Conservation (phyloP, 2,329 filamentous ascomycete genomes). For the Exophiala bonariae region DNA sequence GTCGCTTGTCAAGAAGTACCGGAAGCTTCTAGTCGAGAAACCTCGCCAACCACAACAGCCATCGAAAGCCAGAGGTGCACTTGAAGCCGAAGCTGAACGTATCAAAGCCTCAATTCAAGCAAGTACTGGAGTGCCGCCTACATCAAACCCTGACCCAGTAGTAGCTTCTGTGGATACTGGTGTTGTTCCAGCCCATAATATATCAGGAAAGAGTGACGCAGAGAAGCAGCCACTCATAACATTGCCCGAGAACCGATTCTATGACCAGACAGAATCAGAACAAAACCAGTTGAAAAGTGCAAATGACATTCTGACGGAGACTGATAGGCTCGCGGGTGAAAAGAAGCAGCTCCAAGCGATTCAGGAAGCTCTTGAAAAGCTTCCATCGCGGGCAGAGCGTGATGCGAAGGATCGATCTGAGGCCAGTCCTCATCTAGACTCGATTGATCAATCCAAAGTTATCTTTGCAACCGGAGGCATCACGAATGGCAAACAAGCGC, state of each 20-base stretch:
- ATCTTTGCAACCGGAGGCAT: slow-evolving; percentile 95
- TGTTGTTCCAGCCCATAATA: slow-evolving; percentile 8
- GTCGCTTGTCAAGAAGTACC: slow-evolving; percentile 76
- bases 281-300: slow-evolving; percentile 7
- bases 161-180: slow-evolving; percentile 18
- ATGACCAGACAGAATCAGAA: slow-evolving; percentile 16
- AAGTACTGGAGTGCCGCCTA: slow-evolving; percentile 1
- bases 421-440: slow-evolving; percentile 5
- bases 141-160: slow-evolving; percentile 3
- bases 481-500: slow-evolving; percentile 80
- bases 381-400: slow-evolving; percentile 17
- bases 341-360: slow-evolving; percentile 15
- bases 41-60: slow-evolving; percentile 9
- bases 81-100: slow-evolving; percentile 17
- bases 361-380: slow-evolving; percentile 18
- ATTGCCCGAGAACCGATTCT: slow-evolving; percentile 16
- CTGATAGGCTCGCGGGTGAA: slow-evolving; percentile 7
- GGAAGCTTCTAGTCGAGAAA: slow-evolving; percentile 61
- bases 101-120: slow-evolving; percentile 15
- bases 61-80: slow-evolving; percentile 6
- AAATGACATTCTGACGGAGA: neutral
- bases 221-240: slow-evolving; percentile 21
- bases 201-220: slow-evolving; percentile 11
- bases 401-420: slow-evolving; percentile 16
- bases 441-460: slow-evolving; percentile 57